Evolutionary conservation across 2,329 filamentous ascomycete species (phyloP), one percentile per base, ranked within the genome.

Genomic region (Nemania bipapillata): DNA sequence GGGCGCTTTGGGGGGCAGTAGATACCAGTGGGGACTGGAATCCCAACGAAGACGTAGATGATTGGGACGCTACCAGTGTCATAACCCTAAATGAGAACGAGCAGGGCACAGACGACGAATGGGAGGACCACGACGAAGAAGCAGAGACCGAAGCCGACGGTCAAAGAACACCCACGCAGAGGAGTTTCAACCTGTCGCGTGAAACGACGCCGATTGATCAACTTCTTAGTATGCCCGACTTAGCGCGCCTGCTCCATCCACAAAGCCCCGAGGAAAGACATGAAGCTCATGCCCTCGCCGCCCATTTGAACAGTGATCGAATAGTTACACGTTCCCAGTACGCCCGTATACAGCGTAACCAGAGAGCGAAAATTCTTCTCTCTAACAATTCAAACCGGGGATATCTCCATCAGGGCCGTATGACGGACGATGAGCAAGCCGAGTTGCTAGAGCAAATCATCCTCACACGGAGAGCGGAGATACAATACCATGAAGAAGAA

Each of bases 241-340:
- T 99, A 15, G 92, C 94, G 1, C 87, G 90, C 26, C 88, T 98
- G 0, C 87, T 99, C 7, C 89, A 97, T 73, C 96, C 96, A 0
- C 88, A 87, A 68, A 93, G 87, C 35, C 85, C 88, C 0, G 92
- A 94, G 69, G 92, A 96, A 71, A 89, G 90, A 45, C 89, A 94
- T 60, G 92, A 97, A 80, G 94, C 96, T 0, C 87, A 89, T 61
- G 87, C 94, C 0, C 86, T 98, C 1, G 91, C 95, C 4, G 91
- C 92, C 0, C 94, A 97, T 78, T 85, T 98, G 0, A 84, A 86
- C 65, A 90, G 89, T 67, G 84, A 90, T 28, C 86, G 85, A 22
- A 90, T 95, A 65, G 85, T 97, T 82, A 99, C 96, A 1, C 90
- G 96, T 47, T 92, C 92, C 15, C 89, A 88, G 57, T 97, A 92